Percentiles rank a stretch among this genome's conserved stretches.
Evolutionary conservation across 2,329 filamentous ascomycete species (phyloP).

Genomic region (Fusarium algeriense): DNA sequence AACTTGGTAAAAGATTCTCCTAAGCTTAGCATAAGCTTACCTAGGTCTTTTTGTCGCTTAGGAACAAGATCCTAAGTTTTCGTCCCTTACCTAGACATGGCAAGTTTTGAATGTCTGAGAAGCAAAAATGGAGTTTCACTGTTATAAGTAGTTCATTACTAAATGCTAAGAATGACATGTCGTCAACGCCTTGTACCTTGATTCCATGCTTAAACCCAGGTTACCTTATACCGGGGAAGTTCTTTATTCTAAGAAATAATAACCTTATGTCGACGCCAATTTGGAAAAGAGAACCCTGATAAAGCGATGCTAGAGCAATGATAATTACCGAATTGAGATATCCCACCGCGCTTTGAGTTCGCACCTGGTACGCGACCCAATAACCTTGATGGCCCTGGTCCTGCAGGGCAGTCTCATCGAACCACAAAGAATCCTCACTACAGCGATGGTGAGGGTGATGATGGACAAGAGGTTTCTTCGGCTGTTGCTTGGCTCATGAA

Average conservation of each 20-base stretch:
- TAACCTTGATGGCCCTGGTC: conserved; percentile 39
- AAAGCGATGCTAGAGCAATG: background rate
- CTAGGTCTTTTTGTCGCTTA: too few relatives aligned
- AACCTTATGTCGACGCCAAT: background rate
- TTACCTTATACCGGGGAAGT: background rate
- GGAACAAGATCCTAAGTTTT: too few relatives aligned
- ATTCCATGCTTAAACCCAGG: background rate
- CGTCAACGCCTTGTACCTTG: background rate
- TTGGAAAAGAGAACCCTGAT: background rate
- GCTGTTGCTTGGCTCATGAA: conserved; percentile 41
- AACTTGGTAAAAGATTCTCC: too few relatives aligned
- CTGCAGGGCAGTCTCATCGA: background rate
- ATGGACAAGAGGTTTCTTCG: conserved; percentile 3
- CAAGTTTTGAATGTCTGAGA: background rate
- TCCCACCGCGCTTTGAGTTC: background rate
- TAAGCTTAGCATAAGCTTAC: too few relatives aligned
- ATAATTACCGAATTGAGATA: background rate
- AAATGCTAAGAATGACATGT: background rate
- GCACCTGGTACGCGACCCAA: background rate
- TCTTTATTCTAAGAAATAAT: background rate
- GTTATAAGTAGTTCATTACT: too few relatives aligned
- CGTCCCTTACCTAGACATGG: too few relatives aligned
- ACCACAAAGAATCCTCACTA: conserved; percentile 11
- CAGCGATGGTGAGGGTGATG: conserved; percentile 24
- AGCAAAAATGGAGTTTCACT: background rate